Conservation (phyloP, 1,284 basidiomycete genomes). For the Coniferiporia sulphurascens region DNA sequence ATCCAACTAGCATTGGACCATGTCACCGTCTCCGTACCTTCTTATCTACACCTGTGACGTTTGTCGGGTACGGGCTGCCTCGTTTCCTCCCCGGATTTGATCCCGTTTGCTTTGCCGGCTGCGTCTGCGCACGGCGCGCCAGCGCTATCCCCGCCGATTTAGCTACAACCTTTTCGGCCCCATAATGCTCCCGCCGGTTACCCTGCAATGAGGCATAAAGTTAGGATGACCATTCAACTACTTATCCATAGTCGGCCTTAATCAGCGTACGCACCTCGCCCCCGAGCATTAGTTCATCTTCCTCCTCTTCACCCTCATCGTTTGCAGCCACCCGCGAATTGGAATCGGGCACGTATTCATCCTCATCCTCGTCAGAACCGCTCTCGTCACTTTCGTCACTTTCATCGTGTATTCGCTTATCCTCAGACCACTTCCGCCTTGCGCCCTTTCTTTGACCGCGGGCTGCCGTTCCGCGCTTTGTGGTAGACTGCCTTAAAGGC, state of each 20-base stretch:
- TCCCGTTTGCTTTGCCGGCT: neutral
- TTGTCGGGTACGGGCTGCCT: slow-evolving; percentile 14
- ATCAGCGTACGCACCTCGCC: slow-evolving; percentile 8
- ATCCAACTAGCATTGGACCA: slow-evolving; percentile 25
- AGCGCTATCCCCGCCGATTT: neutral
- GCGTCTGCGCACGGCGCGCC: slow-evolving; percentile 9
- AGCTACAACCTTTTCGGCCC: neutral
- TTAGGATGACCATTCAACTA: too few species aligned
- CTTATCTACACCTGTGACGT: slow-evolving; percentile 6
- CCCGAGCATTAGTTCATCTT: slow-evolving; percentile 18
- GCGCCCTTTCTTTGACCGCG: neutral
- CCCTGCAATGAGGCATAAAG: neutral
- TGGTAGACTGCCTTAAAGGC: neutral
- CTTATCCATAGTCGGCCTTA: neutral
- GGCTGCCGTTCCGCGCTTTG: neutral
- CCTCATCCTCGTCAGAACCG: slow-evolving; percentile 7
- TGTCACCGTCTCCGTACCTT: slow-evolving; percentile 14
- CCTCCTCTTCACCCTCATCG: slow-evolving; percentile 12
- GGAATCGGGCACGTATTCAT: slow-evolving; percentile 15
- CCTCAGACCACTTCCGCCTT: slow-evolving; percentile 8
- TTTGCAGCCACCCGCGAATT: neutral
- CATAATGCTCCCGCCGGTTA: slow-evolving; percentile 11
- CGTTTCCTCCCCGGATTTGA: slow-evolving; percentile 7
- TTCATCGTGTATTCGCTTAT: slow-evolving; percentile 4
- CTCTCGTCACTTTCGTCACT: neutral